A percentile compares a stretch with the other conserved stretches of the same genome.
phyloP scores from a whole-genome alignment of 1,139 yeast genomes.

The Yamadazyma sp. region DNA sequence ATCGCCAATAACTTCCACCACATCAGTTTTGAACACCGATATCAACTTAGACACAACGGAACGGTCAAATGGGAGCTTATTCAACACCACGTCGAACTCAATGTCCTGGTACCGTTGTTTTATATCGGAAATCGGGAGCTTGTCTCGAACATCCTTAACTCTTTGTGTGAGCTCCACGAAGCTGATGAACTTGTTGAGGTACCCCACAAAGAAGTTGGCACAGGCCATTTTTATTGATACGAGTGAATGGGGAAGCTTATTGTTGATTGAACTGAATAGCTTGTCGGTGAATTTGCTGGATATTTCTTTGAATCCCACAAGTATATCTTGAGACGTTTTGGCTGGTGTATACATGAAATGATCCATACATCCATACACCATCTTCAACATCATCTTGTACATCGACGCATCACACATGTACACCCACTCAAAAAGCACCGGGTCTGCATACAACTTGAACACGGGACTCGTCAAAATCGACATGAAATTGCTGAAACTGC shows the following conservation, averaged over 20 bases:
- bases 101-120: slow-evolving; percentile 3
- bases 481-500: slow-evolving; percentile 54
- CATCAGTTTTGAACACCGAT: slow-evolving; percentile 2
- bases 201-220: slow-evolving; percentile 56
- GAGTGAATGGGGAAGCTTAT: slow-evolving; percentile 52
- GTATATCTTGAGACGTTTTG: not conserved
- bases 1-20: not conserved
- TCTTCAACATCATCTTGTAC: slow-evolving; percentile 60
- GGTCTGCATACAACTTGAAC: slow-evolving; percentile 54
- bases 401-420: slow-evolving; percentile 61
- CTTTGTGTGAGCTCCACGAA: slow-evolving; percentile 48
- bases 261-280: slow-evolving; percentile 33
- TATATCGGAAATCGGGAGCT: not conserved
- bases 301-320: not conserved
- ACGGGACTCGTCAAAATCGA: slow-evolving; percentile 67
- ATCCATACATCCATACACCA: slow-evolving; percentile 40
- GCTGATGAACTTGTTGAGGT: slow-evolving; percentile 57
- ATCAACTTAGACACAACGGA: slow-evolving; percentile 1
- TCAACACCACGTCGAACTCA: slow-evolving; percentile 6
- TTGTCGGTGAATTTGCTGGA: slow-evolving; percentile 37
- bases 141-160: not conserved
- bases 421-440: slow-evolving; percentile 61
- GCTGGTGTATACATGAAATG: not conserved
- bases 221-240: slow-evolving; percentile 51
- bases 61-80: slow-evolving; percentile 4